Conservation (phyloP, 2,329 filamentous ascomycete genomes). For the Monilinia fructigena region DNA sequence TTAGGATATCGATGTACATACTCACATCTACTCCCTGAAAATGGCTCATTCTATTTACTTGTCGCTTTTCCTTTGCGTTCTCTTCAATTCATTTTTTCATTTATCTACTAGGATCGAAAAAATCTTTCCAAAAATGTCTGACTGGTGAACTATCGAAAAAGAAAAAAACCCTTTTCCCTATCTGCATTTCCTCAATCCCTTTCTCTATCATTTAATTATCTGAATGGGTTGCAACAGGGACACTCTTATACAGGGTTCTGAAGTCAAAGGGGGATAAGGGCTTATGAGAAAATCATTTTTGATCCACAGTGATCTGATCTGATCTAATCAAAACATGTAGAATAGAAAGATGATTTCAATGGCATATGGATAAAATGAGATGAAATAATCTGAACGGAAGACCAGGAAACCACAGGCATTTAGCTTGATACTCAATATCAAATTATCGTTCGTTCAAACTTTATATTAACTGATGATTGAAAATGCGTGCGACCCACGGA, state of each 20-base stretch:
- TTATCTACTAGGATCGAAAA: conserved; percentile 11
- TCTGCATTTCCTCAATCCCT: background rate
- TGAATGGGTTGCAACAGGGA: background rate
- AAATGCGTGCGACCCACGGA: background rate
- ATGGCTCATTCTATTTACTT: background rate
- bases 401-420: background rate
- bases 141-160: background rate
- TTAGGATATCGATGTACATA: conserved; percentile 16
- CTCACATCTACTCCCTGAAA: conserved; percentile 1
- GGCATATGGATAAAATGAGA: conserved; percentile 13
- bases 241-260: conserved; percentile 11
- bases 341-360: conserved; percentile 14
- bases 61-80: background rate
- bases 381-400: conserved; percentile 1
- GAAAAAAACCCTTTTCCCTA: conserved; percentile 5
- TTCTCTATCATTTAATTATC: conserved; percentile 10
- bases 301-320: conserved; percentile 3
- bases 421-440: conserved; percentile 9
- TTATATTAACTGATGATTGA: background rate
- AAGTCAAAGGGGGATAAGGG: conserved; percentile 9
- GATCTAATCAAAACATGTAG: conserved; percentile 14
- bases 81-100: conserved; percentile 1
- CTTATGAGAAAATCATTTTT: conserved; percentile 8
- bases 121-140: background rate
- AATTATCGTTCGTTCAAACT: conserved; percentile 8